Evolutionary conservation across 176 grass and related monocot genomes (phyloP).

Genomic region (Carex pumila): DNA sequence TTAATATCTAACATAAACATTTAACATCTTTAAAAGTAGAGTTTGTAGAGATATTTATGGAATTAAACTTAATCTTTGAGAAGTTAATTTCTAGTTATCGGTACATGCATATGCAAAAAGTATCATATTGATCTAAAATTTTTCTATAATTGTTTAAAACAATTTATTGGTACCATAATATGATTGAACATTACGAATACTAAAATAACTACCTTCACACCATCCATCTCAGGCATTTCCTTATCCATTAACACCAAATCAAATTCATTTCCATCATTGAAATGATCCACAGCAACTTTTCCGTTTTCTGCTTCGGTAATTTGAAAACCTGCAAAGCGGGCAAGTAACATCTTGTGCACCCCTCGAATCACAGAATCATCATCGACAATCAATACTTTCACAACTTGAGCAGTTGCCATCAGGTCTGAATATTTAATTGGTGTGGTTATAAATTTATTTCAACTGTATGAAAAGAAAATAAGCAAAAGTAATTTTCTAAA

Average conservation of each 20-base stretch:
- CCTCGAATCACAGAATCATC: background rate
- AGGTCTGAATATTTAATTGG: background rate
- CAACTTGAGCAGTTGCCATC: background rate
- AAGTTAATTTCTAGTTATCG: background rate
- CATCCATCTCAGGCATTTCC: slow-evolving; percentile 11
- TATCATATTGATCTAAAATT: background rate
- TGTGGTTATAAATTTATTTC: background rate
- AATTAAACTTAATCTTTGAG: background rate
- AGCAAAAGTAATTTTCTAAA: background rate
- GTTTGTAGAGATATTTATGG: background rate
- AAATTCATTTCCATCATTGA: background rate
- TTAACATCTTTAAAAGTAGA: background rate
- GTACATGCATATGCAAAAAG: background rate
- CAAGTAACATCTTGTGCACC: background rate
- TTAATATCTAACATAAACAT: background rate
- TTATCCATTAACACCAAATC: slow-evolving; percentile 3
- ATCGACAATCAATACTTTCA: background rate
- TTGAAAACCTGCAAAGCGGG: background rate
- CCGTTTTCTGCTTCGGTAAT: background rate
- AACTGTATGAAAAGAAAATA: background rate
- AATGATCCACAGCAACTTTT: background rate
- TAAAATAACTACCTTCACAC: background rate
- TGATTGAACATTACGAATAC: background rate
- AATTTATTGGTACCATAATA: background rate
- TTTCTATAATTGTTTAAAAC: background rate